Evolutionary conservation across 305 asterid species (phyloP), one percentile per base, ranked within the genome.

Genomic region (Plantago rigida): DNA sequence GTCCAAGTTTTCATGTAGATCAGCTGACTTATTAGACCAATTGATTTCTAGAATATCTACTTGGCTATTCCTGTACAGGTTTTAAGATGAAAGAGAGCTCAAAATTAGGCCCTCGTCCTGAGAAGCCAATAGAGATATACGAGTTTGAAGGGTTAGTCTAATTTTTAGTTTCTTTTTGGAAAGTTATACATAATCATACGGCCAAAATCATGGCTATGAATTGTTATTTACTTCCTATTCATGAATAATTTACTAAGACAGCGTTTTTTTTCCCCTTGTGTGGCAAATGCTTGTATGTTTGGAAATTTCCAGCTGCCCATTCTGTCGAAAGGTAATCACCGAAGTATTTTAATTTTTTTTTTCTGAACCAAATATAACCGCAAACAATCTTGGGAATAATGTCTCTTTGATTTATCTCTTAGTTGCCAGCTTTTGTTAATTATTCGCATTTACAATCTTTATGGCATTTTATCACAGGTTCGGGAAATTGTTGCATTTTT

Each of bases 41-140:
- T 62, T 51, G 69, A 36, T 65, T 72, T 60, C 60, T 47, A 70
- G 68, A 52, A 47, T 64, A 47, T 54, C 34, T 52, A 60, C 26
- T 22, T 22, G 26, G 1, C 2, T 22, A 22, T 61, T 48, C 58
- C 51, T 53, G 6, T 67, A 63, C 82, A 91, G 98, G 90, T 77
- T 84, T 60, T 74, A 87, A 79, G 77, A 78, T 91, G 71, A 85
- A 87, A 79, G 98, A 87, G 70, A 78, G 80, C 63, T 84, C 95
- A 59, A 87, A 87, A 60, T 29, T 86, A 71, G 96, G 96, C 66
- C 93, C 93, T 71, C 94, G 96, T 34, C 96, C 95, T 1, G 98
- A 81, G 78, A 80, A 82, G 75, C 96, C 94, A 19, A 86, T 91
- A 44, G 96, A 84, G 81, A 81, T 91, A 60, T 87, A 87, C 63